Conservation (phyloP, 2,329 filamentous ascomycete species). For the Talaromyces sp. region DNA sequence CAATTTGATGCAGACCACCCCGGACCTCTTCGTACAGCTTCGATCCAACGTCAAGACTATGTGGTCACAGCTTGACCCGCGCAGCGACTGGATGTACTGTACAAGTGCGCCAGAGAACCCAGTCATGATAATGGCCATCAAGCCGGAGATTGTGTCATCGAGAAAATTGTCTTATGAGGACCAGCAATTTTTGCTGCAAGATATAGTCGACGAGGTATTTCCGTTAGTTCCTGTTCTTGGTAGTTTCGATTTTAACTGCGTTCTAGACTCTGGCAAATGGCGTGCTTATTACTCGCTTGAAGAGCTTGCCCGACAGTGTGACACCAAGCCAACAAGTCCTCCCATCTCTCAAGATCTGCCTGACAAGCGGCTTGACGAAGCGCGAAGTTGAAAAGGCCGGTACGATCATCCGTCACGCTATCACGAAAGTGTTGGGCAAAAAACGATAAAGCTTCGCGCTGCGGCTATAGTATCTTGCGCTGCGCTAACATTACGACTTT, state of each 20-base stretch:
- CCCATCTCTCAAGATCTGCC: constrained; percentile 83
- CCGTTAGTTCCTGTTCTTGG: constrained; percentile 13
- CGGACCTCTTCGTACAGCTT: constrained; percentile 72
- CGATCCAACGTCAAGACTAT: constrained; percentile 84
- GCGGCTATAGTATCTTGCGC: background rate
- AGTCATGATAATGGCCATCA: constrained; percentile 76
- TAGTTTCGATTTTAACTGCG: constrained; percentile 3
- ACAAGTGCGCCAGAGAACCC: constrained; percentile 82
- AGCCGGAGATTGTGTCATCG: constrained; percentile 72
- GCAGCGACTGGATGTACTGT: constrained; percentile 87
- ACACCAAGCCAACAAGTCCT: constrained; percentile 65
- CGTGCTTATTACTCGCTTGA: constrained; percentile 83
- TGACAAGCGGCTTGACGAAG: constrained; percentile 81
- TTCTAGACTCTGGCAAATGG: constrained; percentile 74
- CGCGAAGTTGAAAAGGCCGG: constrained; percentile 97
- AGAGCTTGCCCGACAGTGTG: constrained; percentile 67
- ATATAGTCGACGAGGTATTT: constrained; percentile 94
- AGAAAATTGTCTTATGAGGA: constrained; percentile 67
- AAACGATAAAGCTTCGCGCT: constrained; percentile 33
- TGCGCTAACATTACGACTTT: background rate
- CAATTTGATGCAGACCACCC: constrained; percentile 77
- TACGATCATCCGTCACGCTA: constrained; percentile 79
- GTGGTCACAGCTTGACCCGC: constrained; percentile 80
- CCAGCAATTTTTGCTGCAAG: constrained; percentile 79
- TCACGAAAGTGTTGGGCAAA: constrained; percentile 80